phyloP scores from a whole-genome alignment of 177 flowering plant species.

The Vitis hybrid region DNA sequence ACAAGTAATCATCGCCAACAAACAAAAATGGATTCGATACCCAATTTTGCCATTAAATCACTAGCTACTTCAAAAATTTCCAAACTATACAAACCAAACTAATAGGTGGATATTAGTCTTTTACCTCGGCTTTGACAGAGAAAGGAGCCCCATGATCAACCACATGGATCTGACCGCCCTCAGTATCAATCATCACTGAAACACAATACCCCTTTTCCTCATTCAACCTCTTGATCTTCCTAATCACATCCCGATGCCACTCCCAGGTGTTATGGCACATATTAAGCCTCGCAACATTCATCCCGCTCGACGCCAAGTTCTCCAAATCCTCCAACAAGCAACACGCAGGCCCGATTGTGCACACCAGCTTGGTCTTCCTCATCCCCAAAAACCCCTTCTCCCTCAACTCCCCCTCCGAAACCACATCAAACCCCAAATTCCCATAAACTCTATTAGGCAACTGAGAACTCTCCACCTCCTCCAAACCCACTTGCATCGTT shows the following conservation, averaged over 20 bases:
- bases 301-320: slow-evolving; percentile 63
- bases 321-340: slow-evolving; percentile 57
- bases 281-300: slow-evolving; percentile 85
- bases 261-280: slow-evolving; percentile 77
- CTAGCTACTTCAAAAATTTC: not conserved
- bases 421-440: slow-evolving; percentile 55
- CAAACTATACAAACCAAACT: not conserved
- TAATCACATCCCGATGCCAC: slow-evolving; percentile 72
- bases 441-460: slow-evolving; percentile 8
- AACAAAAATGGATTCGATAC: no score
- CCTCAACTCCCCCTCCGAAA: slow-evolving; percentile 59
- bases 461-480: slow-evolving; percentile 12
- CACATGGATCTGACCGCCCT: slow-evolving; percentile 79
- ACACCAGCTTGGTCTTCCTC: slow-evolving; percentile 89
- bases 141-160: slow-evolving; percentile 69
- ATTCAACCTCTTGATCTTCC: slow-evolving; percentile 69
- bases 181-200: slow-evolving; percentile 80
- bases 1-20: not conserved
- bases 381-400: slow-evolving; percentile 71
- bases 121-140: slow-evolving; percentile 78
- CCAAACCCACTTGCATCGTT: slow-evolving; percentile 24
- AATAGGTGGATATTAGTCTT: not conserved
- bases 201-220: slow-evolving; percentile 73
- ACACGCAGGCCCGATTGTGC: slow-evolving; percentile 85
- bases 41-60: no score